Base-by-base conservation (phyloP, 768 basidiomycete genomes). In the Pleurotus sapidus region DNA sequence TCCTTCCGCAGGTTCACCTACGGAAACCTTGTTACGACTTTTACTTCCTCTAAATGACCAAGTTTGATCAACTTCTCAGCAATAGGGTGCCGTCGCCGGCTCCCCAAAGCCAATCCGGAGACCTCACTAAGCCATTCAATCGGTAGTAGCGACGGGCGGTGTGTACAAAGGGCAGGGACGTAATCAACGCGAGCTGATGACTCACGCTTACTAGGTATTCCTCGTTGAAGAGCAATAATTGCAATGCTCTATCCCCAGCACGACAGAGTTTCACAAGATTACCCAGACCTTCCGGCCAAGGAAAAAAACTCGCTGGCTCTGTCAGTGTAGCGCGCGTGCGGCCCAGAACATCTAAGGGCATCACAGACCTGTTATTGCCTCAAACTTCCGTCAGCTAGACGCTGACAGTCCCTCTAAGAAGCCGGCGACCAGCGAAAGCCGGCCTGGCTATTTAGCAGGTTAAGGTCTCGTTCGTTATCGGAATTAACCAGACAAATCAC, bases 401-500 rank as follows among this genome's bases (percentile, higher is more conserved):
- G 80, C 82, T 79, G 79, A 87, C 80, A 87, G 87, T 87, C 86
- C 86, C 84, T 88, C 84, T 88, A 88, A 88, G 86, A 89, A 88
- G 86, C 80, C 81, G 65, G 75, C 78, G 80, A 80, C 83, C 84
- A 84, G 80, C 85, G 63, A 79, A 82, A 82, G 84, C 78, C 81
- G 73, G 80, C 81, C 84, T 78, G 86, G 80, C 88, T 90, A 91
- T 89, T 90, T 88, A 89, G 89, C 87, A 89, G 86, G 86, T 86
- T 85, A 88, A 88, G 86, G 89, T 91, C 88, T 91, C 87, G 83
- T 89, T 90, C 84, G 84, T 89, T 89, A 90, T 91, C 88, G 84
- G 87, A 90, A 90, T 91, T 90, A 91, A 90, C 88, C 89, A 90
- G 90, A 91, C 89, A 91, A 91, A 90, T 91, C 89, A 89, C 88